Evolutionary conservation across 2,329 filamentous ascomycete species (phyloP), one percentile per base, ranked within the genome.

Genomic region (Fusarium phyllophilum): DNA sequence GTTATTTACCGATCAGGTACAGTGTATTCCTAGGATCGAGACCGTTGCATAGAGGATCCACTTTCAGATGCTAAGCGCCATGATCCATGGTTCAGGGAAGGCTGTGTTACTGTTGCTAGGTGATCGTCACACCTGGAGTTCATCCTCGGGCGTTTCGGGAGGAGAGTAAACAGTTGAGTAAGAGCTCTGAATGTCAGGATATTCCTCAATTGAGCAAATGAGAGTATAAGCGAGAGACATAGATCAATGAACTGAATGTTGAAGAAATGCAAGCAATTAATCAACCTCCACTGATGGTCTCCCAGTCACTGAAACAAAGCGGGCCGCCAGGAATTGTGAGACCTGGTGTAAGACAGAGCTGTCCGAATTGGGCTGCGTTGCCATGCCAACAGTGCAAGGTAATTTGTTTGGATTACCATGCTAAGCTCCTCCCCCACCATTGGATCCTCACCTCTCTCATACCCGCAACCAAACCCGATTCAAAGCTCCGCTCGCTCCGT

Each of bases 401-500:
- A 75, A 73, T 74, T 73, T 74, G 72, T 75, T 74, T 74, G 59
- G 72, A 41, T 65, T 58, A 36, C 60, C 51, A 58, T 63, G 33
- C 57, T 59, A 52, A 63, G 52, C 62, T 61, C 42, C 52, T 29
- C 70, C 67, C 69, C 72, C 71, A 70, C 71, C 71, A 70, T 51
- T 67, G 44, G 34, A 60, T 54, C 57, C 26, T 39, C 31, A 31
- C 38, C 38, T 42, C 36, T 72, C 56, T 45, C 66, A 61, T 72
- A 54, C 52, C 70, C 70, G 51, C 64, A 64, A 62, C 58, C 49
- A 71, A 61, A 74, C 62, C 72, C 70, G 58, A 69, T 52, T 59
- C 51, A 64, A 70, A 71, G 69, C 41, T 72, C 70, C 72, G 72
- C 72, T 75, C 72, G 48, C 59, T 69, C 72, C 72, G 71, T 73